Evolutionary conservation across 2,329 filamentous ascomycete species (phyloP).

Genomic region (Phaeophleospora eucalypticola): DNA sequence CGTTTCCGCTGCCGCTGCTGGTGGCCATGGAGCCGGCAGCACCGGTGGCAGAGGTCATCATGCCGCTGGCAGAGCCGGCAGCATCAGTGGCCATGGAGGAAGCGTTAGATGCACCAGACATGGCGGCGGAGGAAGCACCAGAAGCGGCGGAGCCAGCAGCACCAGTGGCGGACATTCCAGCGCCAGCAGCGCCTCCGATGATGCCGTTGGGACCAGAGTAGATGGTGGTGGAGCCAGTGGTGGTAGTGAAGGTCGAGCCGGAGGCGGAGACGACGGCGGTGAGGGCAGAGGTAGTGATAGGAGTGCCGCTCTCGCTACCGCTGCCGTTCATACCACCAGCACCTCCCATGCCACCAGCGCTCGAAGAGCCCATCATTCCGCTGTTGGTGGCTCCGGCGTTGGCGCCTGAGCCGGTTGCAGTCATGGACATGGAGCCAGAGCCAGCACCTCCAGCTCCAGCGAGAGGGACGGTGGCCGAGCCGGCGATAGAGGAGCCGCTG

Average conservation of each 20-base stretch:
- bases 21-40: conserved; percentile 13
- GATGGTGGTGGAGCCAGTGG: conserved; percentile 34
- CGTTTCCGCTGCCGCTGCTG: neutral
- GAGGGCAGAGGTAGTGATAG: conserved; percentile 31
- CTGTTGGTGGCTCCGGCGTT: conserved; percentile 7
- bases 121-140: conserved; percentile 10
- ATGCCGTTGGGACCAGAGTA: conserved; percentile 16
- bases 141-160: no score
- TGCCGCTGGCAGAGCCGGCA: conserved; percentile 14
- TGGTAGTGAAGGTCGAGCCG: conserved; percentile 30
- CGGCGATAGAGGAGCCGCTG: conserved; percentile 10
- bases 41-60: conserved; percentile 7
- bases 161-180: neutral
- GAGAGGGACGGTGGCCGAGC: conserved; percentile 10
- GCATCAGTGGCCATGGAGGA: conserved; percentile 8
- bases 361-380: conserved; percentile 1
- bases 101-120: conserved; percentile 4
- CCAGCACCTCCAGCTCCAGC: conserved; percentile 5
- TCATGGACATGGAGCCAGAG: neutral
- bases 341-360: neutral
- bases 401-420: no score
- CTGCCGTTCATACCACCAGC: neutral
- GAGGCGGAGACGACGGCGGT: conserved; percentile 28
- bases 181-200: conserved; percentile 17
- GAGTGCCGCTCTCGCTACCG: conserved; percentile 6